Percentiles rank a stretch among this genome's conserved stretches.
Conservation (phyloP, 1,284 basidiomycete species). For the Cryptococcus sp. region DNA sequence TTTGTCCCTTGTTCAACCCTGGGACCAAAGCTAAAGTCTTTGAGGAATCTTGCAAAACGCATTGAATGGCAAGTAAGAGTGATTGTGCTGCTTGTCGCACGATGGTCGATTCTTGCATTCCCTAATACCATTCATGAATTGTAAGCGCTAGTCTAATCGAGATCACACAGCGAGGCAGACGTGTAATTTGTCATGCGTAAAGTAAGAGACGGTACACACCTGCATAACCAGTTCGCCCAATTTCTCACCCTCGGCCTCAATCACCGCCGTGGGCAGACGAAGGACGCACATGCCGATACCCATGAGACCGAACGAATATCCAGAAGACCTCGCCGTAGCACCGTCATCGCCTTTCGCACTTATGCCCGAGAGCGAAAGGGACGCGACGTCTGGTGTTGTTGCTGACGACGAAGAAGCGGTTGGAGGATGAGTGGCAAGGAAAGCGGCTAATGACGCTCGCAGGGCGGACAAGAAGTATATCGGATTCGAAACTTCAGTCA, state of each 20-base stretch:
- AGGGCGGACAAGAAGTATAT: conserved; percentile 37
- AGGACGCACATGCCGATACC: conserved; percentile 46
- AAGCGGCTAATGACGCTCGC: conserved; percentile 33
- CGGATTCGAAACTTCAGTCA: conserved; percentile 41
- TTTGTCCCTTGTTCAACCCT: conserved; percentile 30
- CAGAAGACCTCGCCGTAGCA: conserved; percentile 15
- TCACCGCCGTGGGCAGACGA: conserved; percentile 35
- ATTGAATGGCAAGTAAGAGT: conserved; percentile 44
- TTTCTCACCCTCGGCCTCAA: conserved; percentile 32
- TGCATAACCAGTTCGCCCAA: conserved; percentile 33
- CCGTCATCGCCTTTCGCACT: background rate
- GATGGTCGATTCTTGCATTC: conserved; percentile 15
- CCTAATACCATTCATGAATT: conserved; percentile 12
- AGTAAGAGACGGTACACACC: conserved; percentile 18
- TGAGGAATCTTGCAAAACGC: conserved; percentile 32
- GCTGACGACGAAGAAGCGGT: background rate
- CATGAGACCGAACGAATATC: conserved; percentile 40
- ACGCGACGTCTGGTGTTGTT: background rate
- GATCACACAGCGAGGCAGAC: background rate
- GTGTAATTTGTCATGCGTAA: background rate
- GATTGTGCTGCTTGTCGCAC: conserved; percentile 43
- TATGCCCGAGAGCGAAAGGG: background rate
- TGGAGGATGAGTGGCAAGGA: conserved; percentile 15
- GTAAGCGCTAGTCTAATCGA: background rate
- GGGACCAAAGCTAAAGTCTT: conserved; percentile 40